phyloP scores from a whole-genome alignment of 2,329 filamentous ascomycete species.

The Neurospora crassa region DNA sequence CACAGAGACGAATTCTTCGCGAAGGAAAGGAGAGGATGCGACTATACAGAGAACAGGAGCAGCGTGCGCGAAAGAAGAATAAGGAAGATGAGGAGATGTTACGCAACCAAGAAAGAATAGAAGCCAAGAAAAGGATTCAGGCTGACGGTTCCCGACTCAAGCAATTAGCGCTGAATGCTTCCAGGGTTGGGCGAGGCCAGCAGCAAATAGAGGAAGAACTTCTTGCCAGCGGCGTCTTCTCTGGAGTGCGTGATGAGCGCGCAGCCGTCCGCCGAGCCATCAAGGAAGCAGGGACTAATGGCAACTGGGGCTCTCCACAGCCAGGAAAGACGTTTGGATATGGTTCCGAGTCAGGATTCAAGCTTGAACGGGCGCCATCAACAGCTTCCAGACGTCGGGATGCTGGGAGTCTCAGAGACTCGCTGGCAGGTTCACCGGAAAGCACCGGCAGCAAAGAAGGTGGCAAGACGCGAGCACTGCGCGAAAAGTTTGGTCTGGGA shows the following conservation, averaged over 20 bases:
- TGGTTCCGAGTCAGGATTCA: conserved; percentile 13
- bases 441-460: conserved; percentile 14
- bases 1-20: conserved; percentile 39
- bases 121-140: conserved; percentile 22
- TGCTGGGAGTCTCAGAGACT: conserved; percentile 1
- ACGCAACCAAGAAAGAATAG: conserved; percentile 18
- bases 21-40: conserved; percentile 42
- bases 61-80: conserved; percentile 9
- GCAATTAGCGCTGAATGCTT: conserved; percentile 8
- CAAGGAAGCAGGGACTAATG: conserved; percentile 15
- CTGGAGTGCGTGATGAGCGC: conserved; percentile 30
- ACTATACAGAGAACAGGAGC: conserved; percentile 31
- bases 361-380: conserved; percentile 8
- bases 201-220: conserved; percentile 28
- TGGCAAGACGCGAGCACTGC: conserved; percentile 19
- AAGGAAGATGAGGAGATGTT: conserved; percentile 22
- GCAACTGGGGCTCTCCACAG: conserved; percentile 2
- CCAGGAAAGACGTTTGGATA: conserved; percentile 7
- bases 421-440: conserved; percentile 3
- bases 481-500: conserved; percentile 18
- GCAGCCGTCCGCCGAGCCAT: conserved; percentile 27
- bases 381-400: neutral
- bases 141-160: conserved; percentile 23
- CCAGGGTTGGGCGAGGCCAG: conserved; percentile 23
- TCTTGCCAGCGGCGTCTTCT: conserved; percentile 32